phyloP scores from a whole-genome alignment of 208 protist species.

The Leishmania gerbilli region DNA sequence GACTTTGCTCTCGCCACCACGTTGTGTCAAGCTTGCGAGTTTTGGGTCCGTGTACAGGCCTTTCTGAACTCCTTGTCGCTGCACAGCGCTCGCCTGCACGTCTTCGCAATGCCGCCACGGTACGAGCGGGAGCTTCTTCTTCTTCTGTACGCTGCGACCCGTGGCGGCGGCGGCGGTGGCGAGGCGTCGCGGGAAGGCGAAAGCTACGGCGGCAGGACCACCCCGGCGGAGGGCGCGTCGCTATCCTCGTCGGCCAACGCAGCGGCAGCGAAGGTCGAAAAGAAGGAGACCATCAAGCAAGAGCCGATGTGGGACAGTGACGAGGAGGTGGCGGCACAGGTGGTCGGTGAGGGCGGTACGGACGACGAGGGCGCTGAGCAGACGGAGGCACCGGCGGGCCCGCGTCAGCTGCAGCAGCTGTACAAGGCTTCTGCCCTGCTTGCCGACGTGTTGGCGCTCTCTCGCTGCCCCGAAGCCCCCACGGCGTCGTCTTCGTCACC shows the following conservation, averaged over 20 bases:
- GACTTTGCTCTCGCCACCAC: slow-evolving; percentile 35
- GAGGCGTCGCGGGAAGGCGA: neutral
- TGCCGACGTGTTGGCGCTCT: slow-evolving; percentile 45
- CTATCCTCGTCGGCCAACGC: neutral
- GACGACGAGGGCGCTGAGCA: slow-evolving; percentile 10
- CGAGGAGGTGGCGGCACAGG: slow-evolving; percentile 4
- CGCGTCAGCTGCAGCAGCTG: slow-evolving; percentile 17
- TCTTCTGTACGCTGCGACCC: slow-evolving; percentile 49
- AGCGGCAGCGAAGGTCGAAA: slow-evolving; percentile 2
- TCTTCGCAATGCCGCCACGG: slow-evolving; percentile 54
- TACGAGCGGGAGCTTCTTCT: slow-evolving; percentile 80
- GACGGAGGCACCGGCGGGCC: neutral
- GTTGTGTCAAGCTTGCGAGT: slow-evolving; percentile 60
- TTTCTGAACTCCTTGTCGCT: slow-evolving; percentile 70
- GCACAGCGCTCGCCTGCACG: slow-evolving; percentile 61
- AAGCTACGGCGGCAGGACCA: neutral
- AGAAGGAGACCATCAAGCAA: slow-evolving; percentile 11
- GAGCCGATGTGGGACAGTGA: slow-evolving; percentile 26
- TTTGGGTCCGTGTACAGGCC: slow-evolving; percentile 69
- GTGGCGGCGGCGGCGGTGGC: neutral
- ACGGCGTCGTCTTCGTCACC: neutral
- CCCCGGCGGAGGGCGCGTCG: neutral
- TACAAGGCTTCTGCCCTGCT: slow-evolving; percentile 36
- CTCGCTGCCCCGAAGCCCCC: slow-evolving; percentile 25
- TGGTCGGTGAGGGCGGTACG: neutral